Evolutionary conservation across 2,329 filamentous ascomycete genomes (phyloP).

Genomic region (Scopulariopsis brevicaulis): DNA sequence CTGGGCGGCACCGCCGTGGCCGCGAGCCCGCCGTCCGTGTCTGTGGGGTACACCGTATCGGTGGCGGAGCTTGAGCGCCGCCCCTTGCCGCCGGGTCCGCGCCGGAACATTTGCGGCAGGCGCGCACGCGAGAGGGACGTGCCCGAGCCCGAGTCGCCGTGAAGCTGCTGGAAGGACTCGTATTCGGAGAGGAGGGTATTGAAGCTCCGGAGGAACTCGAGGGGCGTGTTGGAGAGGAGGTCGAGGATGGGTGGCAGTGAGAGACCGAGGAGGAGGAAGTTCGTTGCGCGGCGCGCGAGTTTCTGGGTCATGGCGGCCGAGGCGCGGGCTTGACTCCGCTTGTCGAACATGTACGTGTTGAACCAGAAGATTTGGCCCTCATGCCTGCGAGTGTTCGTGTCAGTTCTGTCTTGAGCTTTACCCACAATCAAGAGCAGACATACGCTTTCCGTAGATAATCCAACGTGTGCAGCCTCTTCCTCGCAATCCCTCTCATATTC

Average conservation of each 20-base stretch:
- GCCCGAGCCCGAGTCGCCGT: constrained; percentile 64
- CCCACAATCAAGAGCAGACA: constrained; percentile 21
- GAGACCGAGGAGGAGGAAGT: constrained; percentile 85
- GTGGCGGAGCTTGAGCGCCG: constrained; percentile 38
- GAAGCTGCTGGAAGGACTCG: constrained; percentile 82
- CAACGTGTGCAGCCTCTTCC: constrained; percentile 87
- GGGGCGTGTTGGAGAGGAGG: constrained; percentile 64
- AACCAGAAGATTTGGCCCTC: constrained; percentile 97
- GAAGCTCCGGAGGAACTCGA: constrained; percentile 79
- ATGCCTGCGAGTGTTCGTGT: constrained; percentile 45
- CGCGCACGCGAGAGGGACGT: constrained; percentile 65
- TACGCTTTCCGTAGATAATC: constrained; percentile 90
- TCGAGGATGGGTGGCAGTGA: constrained; percentile 86
- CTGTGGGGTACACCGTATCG: constrained; percentile 15
- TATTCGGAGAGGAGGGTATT: constrained; percentile 84
- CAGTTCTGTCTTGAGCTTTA: neutral
- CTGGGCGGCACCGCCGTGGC: constrained; percentile 18
- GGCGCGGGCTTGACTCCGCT: constrained; percentile 66
- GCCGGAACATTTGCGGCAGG: constrained; percentile 74
- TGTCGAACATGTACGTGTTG: constrained; percentile 88
- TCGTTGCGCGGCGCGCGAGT: constrained; percentile 80
- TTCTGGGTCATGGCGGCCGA: constrained; percentile 79
- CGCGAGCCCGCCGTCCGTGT: constrained; percentile 15
- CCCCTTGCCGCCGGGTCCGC: constrained; percentile 48
- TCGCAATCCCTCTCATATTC: constrained; percentile 72